These are phyloP conservation scores for Cladosporium sp. DNA, from an alignment of 2,329 filamentous ascomycete genomes.

Conservation along the genomic window DNA sequence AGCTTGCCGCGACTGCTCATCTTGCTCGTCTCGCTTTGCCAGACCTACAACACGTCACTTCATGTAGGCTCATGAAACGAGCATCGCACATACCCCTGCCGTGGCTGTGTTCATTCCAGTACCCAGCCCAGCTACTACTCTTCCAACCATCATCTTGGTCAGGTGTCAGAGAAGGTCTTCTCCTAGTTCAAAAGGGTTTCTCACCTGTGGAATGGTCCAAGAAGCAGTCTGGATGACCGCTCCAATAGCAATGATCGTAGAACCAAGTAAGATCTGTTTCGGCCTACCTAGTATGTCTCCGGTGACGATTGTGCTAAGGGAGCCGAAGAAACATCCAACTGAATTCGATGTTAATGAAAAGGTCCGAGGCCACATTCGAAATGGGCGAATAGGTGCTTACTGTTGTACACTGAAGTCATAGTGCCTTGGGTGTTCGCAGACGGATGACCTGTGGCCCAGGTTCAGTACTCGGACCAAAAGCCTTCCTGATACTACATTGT, in stretches of 20 bases:
- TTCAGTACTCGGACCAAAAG: no score
- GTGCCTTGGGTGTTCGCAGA: constrained; percentile 34
- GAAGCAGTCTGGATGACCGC: constrained; percentile 41
- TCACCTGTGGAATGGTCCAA: constrained; percentile 32
- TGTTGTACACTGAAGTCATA: constrained; percentile 32
- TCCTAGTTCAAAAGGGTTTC: background rate
- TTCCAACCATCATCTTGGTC: constrained; percentile 39
- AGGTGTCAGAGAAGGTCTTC: background rate
- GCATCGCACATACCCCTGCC: constrained; percentile 27
- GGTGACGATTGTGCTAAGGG: constrained; percentile 37
- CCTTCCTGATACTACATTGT: no score
- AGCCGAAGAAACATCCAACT: constrained; percentile 47
- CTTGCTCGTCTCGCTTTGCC: constrained; percentile 48
- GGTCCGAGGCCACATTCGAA: no score
- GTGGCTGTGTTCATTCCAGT: constrained; percentile 49
- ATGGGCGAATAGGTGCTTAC: no score
- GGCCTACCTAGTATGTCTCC: constrained; percentile 45
- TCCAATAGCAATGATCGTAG: constrained; percentile 40
- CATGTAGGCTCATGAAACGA: background rate
- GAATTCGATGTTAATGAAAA: background rate
- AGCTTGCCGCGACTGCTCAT: constrained; percentile 46
- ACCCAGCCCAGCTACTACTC: constrained; percentile 44
- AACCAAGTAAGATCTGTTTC: constrained; percentile 39
- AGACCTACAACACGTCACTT: constrained; percentile 27
- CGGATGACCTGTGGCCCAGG: constrained; percentile 22